phyloP scores from a whole-genome alignment of 2,329 filamentous ascomycete genomes.

The Onygenales sp. region DNA sequence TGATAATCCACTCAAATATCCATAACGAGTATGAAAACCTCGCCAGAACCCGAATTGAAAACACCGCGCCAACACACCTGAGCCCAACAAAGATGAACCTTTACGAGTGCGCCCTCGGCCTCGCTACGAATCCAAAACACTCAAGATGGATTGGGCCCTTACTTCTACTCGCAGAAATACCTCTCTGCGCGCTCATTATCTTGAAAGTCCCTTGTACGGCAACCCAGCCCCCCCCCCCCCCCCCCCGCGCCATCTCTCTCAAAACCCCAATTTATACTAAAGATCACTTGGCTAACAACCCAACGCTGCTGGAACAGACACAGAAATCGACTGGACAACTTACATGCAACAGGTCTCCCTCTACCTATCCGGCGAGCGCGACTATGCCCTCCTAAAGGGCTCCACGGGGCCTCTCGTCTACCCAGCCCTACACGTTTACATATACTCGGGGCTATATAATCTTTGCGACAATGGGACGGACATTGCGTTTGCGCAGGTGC shows the following conservation, averaged over 20 bases:
- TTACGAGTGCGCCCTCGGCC: slow-evolving; percentile 21
- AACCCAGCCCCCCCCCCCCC: slow-evolving; percentile 1
- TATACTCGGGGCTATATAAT: slow-evolving; percentile 70
- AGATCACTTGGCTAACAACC: not conserved
- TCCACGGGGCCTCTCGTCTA: slow-evolving; percentile 91
- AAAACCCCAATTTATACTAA: not conserved
- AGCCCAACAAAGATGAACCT: slow-evolving; percentile 6
- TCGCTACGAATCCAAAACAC: slow-evolving; percentile 47
- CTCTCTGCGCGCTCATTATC: slow-evolving; percentile 65
- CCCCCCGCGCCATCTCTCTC: not conserved
- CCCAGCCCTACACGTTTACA: slow-evolving; percentile 86
- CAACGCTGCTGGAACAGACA: slow-evolving; percentile 52
- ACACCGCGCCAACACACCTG: not conserved
- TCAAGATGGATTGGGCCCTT: slow-evolving; percentile 55
- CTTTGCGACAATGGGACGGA: slow-evolving; percentile 67
- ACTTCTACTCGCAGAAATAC: slow-evolving; percentile 60
- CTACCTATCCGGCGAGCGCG: slow-evolving; percentile 72
- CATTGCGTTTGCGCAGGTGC: slow-evolving; percentile 68
- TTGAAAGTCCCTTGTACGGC: slow-evolving; percentile 74
- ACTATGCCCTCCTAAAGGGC: slow-evolving; percentile 78
- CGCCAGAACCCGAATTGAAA: too few species aligned
- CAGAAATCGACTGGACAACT: slow-evolving; percentile 93
- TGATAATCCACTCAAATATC: too few species aligned
- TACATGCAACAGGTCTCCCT: slow-evolving; percentile 91
- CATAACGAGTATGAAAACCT: too few species aligned